Conservation (phyloP, 2,329 filamentous ascomycete species). For the Colletotrichum karsti region DNA sequence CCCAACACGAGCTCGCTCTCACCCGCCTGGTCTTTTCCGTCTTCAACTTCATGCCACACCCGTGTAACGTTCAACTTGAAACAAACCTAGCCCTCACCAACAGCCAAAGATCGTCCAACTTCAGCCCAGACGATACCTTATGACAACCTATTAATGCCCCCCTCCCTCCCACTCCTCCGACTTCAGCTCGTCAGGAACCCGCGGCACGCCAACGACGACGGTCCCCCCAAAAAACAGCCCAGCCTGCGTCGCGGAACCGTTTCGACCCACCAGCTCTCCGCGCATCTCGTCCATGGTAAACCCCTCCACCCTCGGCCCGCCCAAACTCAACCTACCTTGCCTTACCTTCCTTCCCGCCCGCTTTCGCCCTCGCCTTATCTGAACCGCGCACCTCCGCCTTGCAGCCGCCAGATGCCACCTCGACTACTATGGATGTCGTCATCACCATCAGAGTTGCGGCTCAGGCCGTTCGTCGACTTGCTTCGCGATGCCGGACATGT, state of each 20-base stretch:
- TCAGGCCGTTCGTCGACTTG: background rate
- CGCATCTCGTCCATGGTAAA: background rate
- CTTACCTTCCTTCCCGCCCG: background rate
- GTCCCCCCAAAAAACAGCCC: background rate
- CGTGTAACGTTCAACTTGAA: slow-evolving; percentile 22
- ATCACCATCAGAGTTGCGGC: slow-evolving; percentile 2
- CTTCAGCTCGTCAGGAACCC: background rate
- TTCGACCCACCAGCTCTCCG: slow-evolving; percentile 14
- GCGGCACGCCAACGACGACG: background rate
- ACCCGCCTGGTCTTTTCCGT: background rate
- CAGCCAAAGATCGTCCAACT: background rate
- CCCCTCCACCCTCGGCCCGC: slow-evolving; percentile 9
- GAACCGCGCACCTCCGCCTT: background rate
- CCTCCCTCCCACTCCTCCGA: background rate
- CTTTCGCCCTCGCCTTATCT: background rate
- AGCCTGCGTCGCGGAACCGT: slow-evolving; percentile 22
- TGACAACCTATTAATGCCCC: background rate
- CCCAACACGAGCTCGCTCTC: background rate
- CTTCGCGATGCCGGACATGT: background rate
- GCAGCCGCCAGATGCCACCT: background rate
- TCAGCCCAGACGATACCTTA: background rate
- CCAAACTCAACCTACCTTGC: background rate
- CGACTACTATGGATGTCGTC: background rate
- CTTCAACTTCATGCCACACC: background rate
- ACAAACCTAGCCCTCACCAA: slow-evolving; percentile 16